Conservation (phyloP, 1,139 yeast genomes). For the Candida smagusa region DNA sequence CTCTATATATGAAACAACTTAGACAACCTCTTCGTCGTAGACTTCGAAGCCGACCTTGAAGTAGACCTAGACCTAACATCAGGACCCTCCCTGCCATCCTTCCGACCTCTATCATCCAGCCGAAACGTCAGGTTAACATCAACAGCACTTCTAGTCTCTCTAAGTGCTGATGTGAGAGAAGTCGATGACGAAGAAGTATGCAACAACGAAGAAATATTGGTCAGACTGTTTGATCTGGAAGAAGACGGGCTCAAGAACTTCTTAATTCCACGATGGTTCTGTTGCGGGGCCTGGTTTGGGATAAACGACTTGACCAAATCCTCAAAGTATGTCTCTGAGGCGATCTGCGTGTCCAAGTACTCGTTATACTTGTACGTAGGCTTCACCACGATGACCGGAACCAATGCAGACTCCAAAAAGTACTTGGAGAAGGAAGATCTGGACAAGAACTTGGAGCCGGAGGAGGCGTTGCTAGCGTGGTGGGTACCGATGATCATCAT, state of each 20-base stretch:
- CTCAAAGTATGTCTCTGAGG: conserved; percentile 28
- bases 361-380: conserved; percentile 48
- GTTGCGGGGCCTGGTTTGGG: not conserved
- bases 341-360: conserved; percentile 21
- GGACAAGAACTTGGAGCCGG: conserved; percentile 42
- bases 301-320: conserved; percentile 20
- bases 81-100: not conserved
- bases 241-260: conserved; percentile 17
- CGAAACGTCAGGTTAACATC: not conserved
- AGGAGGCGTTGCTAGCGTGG: conserved; percentile 23
- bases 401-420: conserved; percentile 62
- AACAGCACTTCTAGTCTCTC: not conserved
- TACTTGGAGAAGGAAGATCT: conserved; percentile 55
- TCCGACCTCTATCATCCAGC: conserved; percentile 12
- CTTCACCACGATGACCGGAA: conserved; percentile 67
- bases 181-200: not conserved
- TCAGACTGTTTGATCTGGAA: conserved; percentile 18
- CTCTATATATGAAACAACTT: conserved; percentile 18
- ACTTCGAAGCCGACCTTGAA: conserved; percentile 17
- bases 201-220: conserved; percentile 13
- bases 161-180: not conserved
- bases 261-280: conserved; percentile 8
- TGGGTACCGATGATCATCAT: conserved; percentile 66
- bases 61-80: not conserved
- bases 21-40: conserved; percentile 20